These are phyloP conservation scores for Fusarium redolens DNA, from an alignment of 2,329 filamentous ascomycete genomes.

Conservation along the genomic window DNA sequence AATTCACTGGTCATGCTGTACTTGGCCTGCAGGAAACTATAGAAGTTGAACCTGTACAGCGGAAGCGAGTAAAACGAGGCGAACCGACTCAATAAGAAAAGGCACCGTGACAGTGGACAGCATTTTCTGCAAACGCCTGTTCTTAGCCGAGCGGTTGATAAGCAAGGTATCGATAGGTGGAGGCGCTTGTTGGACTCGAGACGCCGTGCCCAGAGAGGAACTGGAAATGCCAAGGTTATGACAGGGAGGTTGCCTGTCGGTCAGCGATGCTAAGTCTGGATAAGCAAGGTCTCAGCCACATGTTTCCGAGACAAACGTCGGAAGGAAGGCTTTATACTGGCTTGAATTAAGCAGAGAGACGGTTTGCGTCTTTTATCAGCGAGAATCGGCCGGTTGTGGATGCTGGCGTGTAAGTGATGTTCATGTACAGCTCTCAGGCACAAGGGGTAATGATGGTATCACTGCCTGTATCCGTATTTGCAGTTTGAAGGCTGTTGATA, in stretches of 20 bases:
- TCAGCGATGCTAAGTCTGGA: conserved; percentile 24
- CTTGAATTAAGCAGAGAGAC: neutral
- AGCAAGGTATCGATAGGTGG: conserved; percentile 18
- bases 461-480: conserved; percentile 2
- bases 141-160: conserved; percentile 39
- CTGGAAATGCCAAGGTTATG: conserved; percentile 14
- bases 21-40: conserved; percentile 5
- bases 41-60: conserved; percentile 15
- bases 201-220: conserved; percentile 12
- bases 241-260: conserved; percentile 34
- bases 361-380: conserved; percentile 2
- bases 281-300: conserved; percentile 32
- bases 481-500: neutral
- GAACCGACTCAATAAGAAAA: conserved; percentile 20
- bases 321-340: conserved; percentile 15
- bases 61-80: conserved; percentile 26
- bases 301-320: conserved; percentile 39
- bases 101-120: conserved; percentile 22
- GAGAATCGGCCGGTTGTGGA: neutral
- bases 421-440: neutral
- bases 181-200: conserved; percentile 40
- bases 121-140: conserved; percentile 23
- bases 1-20: conserved; percentile 16
- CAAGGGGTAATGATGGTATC: neutral
- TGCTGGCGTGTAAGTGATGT: neutral